Percentiles rank a stretch among this genome's conserved stretches.
Conservation (phyloP, 176 grass and related monocot species). For the Cymbopogon citratus region DNA sequence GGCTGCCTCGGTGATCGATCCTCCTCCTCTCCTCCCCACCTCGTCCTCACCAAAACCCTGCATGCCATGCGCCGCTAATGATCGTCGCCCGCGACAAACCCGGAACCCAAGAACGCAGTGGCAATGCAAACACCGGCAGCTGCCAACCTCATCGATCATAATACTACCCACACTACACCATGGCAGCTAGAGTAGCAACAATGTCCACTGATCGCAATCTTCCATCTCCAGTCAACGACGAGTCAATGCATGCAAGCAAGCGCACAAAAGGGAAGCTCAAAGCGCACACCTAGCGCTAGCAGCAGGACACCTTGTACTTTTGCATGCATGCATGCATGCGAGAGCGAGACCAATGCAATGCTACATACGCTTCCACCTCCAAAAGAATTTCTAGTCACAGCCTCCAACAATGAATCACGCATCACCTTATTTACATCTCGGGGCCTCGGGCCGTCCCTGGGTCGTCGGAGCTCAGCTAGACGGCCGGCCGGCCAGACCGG, state of each 20-base stretch:
- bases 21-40: too few species aligned
- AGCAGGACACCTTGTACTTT: neutral
- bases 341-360: neutral
- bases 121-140: neutral
- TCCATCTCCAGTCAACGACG: neutral
- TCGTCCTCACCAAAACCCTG: neutral
- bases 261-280: neutral
- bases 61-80: slow-evolving; percentile 15
- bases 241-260: neutral
- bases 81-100: slow-evolving; percentile 37
- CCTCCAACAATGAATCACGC: neutral
- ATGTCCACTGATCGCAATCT: too few species aligned
- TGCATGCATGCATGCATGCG: neutral
- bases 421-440: slow-evolving; percentile 42
- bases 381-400: slow-evolving; percentile 24
- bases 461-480: neutral
- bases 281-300: neutral
- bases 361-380: neutral
- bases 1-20: neutral
- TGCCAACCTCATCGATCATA: neutral
- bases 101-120: slow-evolving; percentile 12
- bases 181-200: neutral
- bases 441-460: neutral
- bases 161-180: neutral
- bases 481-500: neutral